Percentiles rank a stretch among this genome's conserved stretches.
These are phyloP conservation scores for Gossypium stocksii DNA, from an alignment of 345 rosid species.

Conservation along the genomic window DNA sequence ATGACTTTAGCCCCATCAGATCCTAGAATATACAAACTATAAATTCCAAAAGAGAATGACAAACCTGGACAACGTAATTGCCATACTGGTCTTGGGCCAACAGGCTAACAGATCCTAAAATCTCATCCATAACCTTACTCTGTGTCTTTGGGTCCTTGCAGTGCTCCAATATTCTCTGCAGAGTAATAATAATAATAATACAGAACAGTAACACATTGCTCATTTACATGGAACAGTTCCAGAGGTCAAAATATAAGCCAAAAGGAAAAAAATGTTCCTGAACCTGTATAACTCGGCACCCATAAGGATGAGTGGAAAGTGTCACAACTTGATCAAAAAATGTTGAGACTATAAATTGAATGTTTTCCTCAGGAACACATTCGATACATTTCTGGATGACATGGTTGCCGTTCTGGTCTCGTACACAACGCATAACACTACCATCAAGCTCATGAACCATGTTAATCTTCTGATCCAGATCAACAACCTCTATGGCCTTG, in stretches of 20 bases:
- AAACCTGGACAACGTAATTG: slow-evolving; percentile 96
- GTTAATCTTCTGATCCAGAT: slow-evolving; percentile 55
- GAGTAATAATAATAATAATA: slow-evolving; percentile 9
- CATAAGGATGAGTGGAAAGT: slow-evolving; percentile 64
- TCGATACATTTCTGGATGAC: slow-evolving; percentile 68
- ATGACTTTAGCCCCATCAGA: background rate
- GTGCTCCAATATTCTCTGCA: slow-evolving; percentile 90
- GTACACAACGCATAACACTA: slow-evolving; percentile 58
- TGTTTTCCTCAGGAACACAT: slow-evolving; percentile 54
- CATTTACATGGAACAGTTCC: background rate
- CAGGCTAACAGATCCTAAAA: slow-evolving; percentile 75
- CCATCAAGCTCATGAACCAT: slow-evolving; percentile 65
- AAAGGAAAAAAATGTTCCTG: background rate
- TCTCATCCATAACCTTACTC: slow-evolving; percentile 83
- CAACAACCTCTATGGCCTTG: slow-evolving; percentile 64
- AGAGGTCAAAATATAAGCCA: background rate
- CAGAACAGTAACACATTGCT: background rate
- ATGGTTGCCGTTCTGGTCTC: slow-evolving; percentile 71
- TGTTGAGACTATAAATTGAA: slow-evolving; percentile 43
- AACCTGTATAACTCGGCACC: slow-evolving; percentile 71
- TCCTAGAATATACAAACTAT: background rate
- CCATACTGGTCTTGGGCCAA: slow-evolving; percentile 97
- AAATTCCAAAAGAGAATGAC: slow-evolving; percentile 17
- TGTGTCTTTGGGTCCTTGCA: slow-evolving; percentile 72
- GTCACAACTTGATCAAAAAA: slow-evolving; percentile 51